Percentiles rank a stretch among this genome's conserved stretches.
phyloP scores from a whole-genome alignment of 2,329 filamentous ascomycete species.

The Onygenales sp. region DNA sequence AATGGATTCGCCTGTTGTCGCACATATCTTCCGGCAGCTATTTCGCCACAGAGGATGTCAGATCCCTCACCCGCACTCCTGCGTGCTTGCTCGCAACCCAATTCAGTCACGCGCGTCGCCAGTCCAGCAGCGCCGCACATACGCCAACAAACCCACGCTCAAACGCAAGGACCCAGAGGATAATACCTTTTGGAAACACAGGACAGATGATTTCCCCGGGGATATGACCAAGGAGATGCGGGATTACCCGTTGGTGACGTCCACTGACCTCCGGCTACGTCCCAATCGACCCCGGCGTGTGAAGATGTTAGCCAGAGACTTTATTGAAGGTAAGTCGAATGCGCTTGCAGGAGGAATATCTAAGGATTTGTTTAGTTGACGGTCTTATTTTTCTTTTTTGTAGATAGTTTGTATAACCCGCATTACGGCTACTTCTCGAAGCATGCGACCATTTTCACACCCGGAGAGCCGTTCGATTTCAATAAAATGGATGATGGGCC shows the following conservation, averaged over 20 bases:
- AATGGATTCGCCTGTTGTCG: conserved; percentile 77
- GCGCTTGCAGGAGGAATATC: background rate
- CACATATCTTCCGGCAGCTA: conserved; percentile 73
- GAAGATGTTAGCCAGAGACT: conserved; percentile 96
- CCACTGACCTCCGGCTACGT: conserved; percentile 62
- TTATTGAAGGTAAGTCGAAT: conserved; percentile 67
- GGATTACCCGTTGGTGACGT: conserved; percentile 73
- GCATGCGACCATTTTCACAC: conserved; percentile 90
- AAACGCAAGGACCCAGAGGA: conserved; percentile 26
- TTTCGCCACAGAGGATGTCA: conserved; percentile 65
- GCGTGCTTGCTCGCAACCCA: conserved; percentile 13
- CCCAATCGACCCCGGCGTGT: conserved; percentile 73
- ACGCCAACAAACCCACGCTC: conserved; percentile 27
- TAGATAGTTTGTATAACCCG: conserved; percentile 90
- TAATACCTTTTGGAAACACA: conserved; percentile 79
- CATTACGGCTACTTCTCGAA: conserved; percentile 95
- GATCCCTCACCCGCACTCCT: conserved; percentile 36
- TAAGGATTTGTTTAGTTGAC: background rate
- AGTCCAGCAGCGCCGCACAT: conserved; percentile 26
- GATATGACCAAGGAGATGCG: conserved; percentile 75
- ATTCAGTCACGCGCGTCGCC: conserved; percentile 2
- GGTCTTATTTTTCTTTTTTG: conserved; percentile 4
- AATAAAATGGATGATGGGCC: conserved; percentile 69
- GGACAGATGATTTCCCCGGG: conserved; percentile 61
- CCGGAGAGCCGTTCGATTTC: conserved; percentile 87